Percentiles rank a stretch among this genome's conserved stretches.
phyloP scores from a whole-genome alignment of 345 rosid species.

The Noccaea caerulescens region DNA sequence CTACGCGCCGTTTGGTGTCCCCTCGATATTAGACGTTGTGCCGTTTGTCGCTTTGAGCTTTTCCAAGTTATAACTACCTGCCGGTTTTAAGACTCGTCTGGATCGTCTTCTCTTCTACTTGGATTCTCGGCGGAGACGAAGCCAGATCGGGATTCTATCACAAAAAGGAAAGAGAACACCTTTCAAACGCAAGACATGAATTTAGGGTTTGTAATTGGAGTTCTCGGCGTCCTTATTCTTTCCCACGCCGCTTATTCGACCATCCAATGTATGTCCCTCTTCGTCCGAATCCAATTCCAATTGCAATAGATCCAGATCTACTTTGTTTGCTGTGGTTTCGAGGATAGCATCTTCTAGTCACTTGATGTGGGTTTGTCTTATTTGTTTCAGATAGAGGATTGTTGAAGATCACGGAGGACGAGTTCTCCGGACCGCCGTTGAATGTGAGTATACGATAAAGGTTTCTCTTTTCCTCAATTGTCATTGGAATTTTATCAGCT shows the following conservation, averaged over 20 bases:
- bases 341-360: slow-evolving; percentile 4
- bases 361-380: slow-evolving; percentile 22
- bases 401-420: slow-evolving; percentile 93
- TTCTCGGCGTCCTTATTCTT: slow-evolving; percentile 68
- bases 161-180: background rate
- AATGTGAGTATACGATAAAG: slow-evolving; percentile 53
- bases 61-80: slow-evolving; percentile 7
- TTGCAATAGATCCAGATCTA: slow-evolving; percentile 11
- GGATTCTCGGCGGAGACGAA: slow-evolving; percentile 28
- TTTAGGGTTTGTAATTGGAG: slow-evolving; percentile 66
- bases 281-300: slow-evolving; percentile 9
- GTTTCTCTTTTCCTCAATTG: background rate
- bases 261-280: slow-evolving; percentile 60
- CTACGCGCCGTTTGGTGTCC: slow-evolving; percentile 19
- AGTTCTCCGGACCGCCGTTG: slow-evolving; percentile 76
- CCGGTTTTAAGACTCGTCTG: background rate
- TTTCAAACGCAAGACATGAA: slow-evolving; percentile 45
- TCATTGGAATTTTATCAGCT: background rate
- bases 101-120: slow-evolving; percentile 24
- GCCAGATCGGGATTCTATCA: slow-evolving; percentile 33
- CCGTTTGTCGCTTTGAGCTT: background rate
- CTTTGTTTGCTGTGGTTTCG: background rate
- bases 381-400: slow-evolving; percentile 71
- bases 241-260: slow-evolving; percentile 92
- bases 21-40: background rate